These are phyloP conservation scores for Coniochaeta sp. DNA, from an alignment of 2,329 filamentous ascomycete species.

Conservation along the genomic window DNA sequence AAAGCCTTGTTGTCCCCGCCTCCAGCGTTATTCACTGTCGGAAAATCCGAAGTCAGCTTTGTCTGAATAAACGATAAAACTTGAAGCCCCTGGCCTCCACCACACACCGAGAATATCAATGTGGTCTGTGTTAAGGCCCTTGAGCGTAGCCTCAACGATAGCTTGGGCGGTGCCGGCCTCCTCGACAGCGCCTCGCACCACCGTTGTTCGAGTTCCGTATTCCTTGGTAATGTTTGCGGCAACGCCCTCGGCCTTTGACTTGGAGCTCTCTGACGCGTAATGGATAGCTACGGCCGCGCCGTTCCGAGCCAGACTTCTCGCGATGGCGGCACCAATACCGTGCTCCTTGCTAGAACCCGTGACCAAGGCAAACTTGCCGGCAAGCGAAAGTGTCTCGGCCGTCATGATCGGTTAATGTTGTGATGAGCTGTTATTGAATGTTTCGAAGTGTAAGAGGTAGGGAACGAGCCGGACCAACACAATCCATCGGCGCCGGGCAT, in stretches of 20 bases:
- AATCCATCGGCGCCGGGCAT: neutral
- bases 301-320: constrained; percentile 14
- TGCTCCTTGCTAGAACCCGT: constrained; percentile 26
- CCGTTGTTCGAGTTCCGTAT: constrained; percentile 8
- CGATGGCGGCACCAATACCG: constrained; percentile 27
- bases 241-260: constrained; percentile 9
- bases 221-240: constrained; percentile 9
- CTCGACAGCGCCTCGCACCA: constrained; percentile 14
- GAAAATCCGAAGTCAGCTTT: neutral
- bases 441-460: neutral
- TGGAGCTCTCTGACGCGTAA: constrained; percentile 13
- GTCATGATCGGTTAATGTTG: constrained; percentile 2
- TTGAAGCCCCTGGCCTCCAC: neutral
- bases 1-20: constrained; percentile 6
- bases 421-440: neutral
- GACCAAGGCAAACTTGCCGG: constrained; percentile 27
- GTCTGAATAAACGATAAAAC: neutral
- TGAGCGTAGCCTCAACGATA: constrained; percentile 16
- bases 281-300: constrained; percentile 16
- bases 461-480: neutral
- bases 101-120: constrained; percentile 21
- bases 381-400: constrained; percentile 20
- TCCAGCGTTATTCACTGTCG: constrained; percentile 19
- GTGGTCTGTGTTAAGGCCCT: constrained; percentile 13
- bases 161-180: constrained; percentile 8